These are phyloP conservation scores for Naumovozyma baii DNA, from an alignment of 805 yeast genomes.

Conservation along the genomic window DNA sequence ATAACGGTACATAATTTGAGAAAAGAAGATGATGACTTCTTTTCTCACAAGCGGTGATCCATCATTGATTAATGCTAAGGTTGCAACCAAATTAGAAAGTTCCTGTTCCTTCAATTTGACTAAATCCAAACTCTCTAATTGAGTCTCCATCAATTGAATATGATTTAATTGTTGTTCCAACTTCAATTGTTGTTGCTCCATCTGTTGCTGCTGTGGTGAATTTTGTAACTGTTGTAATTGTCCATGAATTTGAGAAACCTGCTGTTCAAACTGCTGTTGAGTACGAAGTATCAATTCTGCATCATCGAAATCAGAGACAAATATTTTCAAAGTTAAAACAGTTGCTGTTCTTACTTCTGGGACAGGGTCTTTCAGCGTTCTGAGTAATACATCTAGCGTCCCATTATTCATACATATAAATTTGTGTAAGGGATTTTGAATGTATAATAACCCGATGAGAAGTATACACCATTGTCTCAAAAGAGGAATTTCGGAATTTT, in stretches of 20 bases:
- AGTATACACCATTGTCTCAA: conserved; percentile 89
- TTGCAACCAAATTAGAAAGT: conserved; percentile 55
- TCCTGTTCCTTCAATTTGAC: conserved; percentile 57
- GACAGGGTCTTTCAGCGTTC: conserved; percentile 71
- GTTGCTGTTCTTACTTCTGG: conserved; percentile 91
- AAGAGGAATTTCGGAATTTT: conserved; percentile 70
- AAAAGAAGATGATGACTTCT: conserved; percentile 70
- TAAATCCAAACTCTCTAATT: conserved; percentile 24
- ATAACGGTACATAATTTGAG: conserved; percentile 62
- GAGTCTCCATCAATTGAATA: conserved; percentile 21
- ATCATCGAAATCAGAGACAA: conserved; percentile 40
- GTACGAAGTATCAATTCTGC: conserved; percentile 28
- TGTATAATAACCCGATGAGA: conserved; percentile 68
- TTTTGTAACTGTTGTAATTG: conserved; percentile 25
- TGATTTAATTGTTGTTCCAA: conserved; percentile 27
- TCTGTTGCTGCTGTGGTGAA: conserved; percentile 20
- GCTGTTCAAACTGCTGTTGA: conserved; percentile 29
- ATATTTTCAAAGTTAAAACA: conserved; percentile 61
- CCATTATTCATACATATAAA: conserved; percentile 60
- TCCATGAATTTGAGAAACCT: conserved; percentile 24
- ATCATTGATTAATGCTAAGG: conserved; percentile 64
- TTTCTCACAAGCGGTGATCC: conserved; percentile 85
- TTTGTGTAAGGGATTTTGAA: conserved; percentile 62
- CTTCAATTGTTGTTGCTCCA: conserved; percentile 23
- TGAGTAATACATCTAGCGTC: conserved; percentile 41